A percentile compares a stretch with the other conserved stretches of the same genome.
Conservation (phyloP, 176 grass and related monocot species). For the Triticum aestivum region DNA sequence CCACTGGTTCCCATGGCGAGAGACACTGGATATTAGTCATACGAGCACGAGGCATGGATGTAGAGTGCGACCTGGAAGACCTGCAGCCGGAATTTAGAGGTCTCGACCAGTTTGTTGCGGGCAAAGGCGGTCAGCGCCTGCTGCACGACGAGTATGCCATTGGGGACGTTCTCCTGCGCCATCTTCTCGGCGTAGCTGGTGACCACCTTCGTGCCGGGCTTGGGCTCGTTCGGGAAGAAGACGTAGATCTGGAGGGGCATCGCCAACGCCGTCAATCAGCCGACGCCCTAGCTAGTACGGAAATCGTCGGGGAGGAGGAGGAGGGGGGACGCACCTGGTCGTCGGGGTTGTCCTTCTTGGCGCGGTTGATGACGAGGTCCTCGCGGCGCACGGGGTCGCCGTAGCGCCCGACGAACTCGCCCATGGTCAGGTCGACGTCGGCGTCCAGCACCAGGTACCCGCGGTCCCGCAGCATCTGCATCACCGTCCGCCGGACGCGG, state of each 20-base stretch:
- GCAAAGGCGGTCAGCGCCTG: conserved; percentile 74
- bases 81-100: conserved; percentile 48
- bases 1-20: not conserved
- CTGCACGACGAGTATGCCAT: conserved; percentile 75
- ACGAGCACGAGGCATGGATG: not conserved
- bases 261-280: not conserved
- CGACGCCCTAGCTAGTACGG: not conserved
- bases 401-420: conserved; percentile 36
- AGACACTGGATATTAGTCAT: not conserved
- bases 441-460: conserved; percentile 30
- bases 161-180: conserved; percentile 58
- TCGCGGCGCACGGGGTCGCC: conserved; percentile 52
- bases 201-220: conserved; percentile 68
- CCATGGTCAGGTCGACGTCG: conserved; percentile 33
- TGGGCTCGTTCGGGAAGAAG: conserved; percentile 70
- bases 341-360: not conserved
- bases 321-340: conserved; percentile 39
- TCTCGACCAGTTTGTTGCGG: conserved; percentile 42
- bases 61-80: conserved; percentile 68
- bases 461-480: conserved; percentile 77
- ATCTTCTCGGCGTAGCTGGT: conserved; percentile 74
- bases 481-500: conserved; percentile 68
- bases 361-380: conserved; percentile 39
- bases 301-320: not conserved
- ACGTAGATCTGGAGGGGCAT: conserved; percentile 52